Evolutionary conservation across 2,329 filamentous ascomycete species (phyloP), one percentile per base, ranked within the genome.

Genomic region (Pseudogymnoascus pannorum): DNA sequence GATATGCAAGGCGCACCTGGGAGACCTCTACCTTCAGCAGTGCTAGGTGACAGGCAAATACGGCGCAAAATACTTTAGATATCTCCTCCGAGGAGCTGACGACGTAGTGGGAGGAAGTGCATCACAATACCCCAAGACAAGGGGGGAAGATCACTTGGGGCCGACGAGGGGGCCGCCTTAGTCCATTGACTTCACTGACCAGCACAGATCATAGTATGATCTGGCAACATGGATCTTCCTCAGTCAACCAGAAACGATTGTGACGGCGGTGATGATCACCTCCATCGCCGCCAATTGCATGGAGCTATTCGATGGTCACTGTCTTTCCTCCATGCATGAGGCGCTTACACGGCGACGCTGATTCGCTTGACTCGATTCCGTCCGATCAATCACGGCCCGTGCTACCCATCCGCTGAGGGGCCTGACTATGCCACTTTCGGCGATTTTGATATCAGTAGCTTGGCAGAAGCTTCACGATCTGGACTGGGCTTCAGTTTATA

Each of bases 401-500:
- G 26, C 48, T 20, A 54, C 26, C 44, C 48, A 33, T 54, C 48
- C 22, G n/a, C 5, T 4, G 48, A 54, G n/a, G 16, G 48, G 48
- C 48, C 48, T 33, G 48, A 54, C 48, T 54, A 54, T 54, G 48
- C 48, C 48, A 5, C 16, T 33, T 54, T 54, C 26, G 26, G 48
- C 26, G 24, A 54, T 31, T 14, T 54, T 12, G n/a, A 18, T 20
- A 54, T 18, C 33, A 26, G 48, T 26, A 54, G 48, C 48, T 54
- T 54, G 48, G 48, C n/a, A 33, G 48, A 31, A 54, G 48, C 48
- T 54, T 54, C 48, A 54, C 26, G 48, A 54, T 54, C 26, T 54
- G 26, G 48, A 6, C 48, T 18, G 26, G 48, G n/a, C 48, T 8
- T 29, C 48, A 54, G 18, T 18, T 18, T 54, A 18, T 54, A 18